These are phyloP conservation scores for Apiospora marii DNA, from an alignment of 2,329 filamentous ascomycete species.

Conservation along the genomic window DNA sequence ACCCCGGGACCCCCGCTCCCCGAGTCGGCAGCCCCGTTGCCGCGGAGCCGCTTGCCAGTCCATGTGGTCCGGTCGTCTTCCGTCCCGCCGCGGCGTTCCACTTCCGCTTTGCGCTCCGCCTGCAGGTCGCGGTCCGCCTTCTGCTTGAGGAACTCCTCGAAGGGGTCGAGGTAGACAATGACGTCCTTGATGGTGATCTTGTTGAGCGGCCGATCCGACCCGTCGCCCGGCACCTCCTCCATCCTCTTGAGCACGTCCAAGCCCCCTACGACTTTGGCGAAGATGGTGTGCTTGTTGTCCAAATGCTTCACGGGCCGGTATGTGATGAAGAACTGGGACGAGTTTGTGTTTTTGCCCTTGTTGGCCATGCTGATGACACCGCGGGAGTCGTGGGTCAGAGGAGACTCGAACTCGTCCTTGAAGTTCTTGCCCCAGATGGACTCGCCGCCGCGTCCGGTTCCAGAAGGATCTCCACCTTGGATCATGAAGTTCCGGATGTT, in stretches of 20 bases:
- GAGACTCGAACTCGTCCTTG: constrained; percentile 90
- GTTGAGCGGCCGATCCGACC: constrained; percentile 76
- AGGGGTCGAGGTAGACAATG: constrained; percentile 90
- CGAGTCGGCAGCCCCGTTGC: constrained; percentile 65
- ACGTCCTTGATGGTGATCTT: constrained; percentile 85
- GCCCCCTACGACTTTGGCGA: constrained; percentile 84
- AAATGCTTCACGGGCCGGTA: constrained; percentile 87
- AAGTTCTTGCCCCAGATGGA: constrained; percentile 97
- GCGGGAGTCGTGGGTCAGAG: constrained; percentile 80
- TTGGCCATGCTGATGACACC: constrained; percentile 95
- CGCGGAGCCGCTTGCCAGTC: constrained; percentile 90
- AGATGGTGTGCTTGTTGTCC: constrained; percentile 97
- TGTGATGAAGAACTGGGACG: constrained; percentile 91
- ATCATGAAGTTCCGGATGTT: constrained; percentile 98
- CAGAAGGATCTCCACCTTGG: constrained; percentile 93
- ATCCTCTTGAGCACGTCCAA: constrained; percentile 75
- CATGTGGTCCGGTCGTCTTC: constrained; percentile 93
- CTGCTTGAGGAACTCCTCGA: constrained; percentile 88
- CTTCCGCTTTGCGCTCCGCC: constrained; percentile 66
- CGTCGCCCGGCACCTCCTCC: constrained; percentile 79
- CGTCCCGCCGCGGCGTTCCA: constrained; percentile 71
- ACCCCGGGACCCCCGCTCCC: constrained; percentile 55
- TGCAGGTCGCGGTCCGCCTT: constrained; percentile 68
- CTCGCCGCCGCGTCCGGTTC: constrained; percentile 87
- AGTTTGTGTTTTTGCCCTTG: constrained; percentile 98